phyloP scores from a whole-genome alignment of 2,329 filamentous ascomycete genomes.

The Fusarium nygamai region DNA sequence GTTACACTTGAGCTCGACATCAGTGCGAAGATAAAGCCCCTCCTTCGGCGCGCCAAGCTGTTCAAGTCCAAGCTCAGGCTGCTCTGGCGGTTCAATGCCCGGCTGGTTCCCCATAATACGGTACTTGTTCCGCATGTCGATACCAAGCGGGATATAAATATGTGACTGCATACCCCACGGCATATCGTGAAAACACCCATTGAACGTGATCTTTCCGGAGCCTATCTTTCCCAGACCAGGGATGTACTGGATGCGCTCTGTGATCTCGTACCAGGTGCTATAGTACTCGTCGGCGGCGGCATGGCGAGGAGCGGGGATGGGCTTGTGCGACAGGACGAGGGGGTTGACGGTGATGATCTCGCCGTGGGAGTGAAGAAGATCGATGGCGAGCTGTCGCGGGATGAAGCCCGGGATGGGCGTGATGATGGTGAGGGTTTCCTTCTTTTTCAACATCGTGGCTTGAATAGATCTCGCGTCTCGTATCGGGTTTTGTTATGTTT shows the following conservation, averaged over 20 bases:
- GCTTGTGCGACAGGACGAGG: constrained; percentile 70
- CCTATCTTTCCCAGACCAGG: constrained; percentile 73
- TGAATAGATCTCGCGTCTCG: neutral
- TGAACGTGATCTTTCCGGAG: constrained; percentile 73
- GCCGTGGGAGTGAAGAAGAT: constrained; percentile 76
- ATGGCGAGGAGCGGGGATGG: constrained; percentile 73
- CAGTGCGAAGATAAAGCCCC: constrained; percentile 74
- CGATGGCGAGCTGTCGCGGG: constrained; percentile 75
- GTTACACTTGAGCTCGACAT: constrained; percentile 77
- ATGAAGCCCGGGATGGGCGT: constrained; percentile 77
- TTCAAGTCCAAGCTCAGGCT: constrained; percentile 68
- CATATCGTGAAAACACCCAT: constrained; percentile 77
- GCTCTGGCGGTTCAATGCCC: constrained; percentile 69
- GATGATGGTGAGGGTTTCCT: constrained; percentile 73
- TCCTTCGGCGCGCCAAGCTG: constrained; percentile 68
- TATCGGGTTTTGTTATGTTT: constrained; percentile 23
- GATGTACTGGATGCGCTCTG: constrained; percentile 73
- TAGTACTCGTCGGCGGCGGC: constrained; percentile 76
- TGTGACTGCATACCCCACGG: constrained; percentile 78
- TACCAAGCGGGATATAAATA: constrained; percentile 73
- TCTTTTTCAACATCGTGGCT: constrained; percentile 66
- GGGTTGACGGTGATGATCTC: constrained; percentile 78
- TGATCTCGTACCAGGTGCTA: constrained; percentile 79
- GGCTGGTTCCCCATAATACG: constrained; percentile 75
- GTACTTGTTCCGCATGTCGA: constrained; percentile 75